Evolutionary conservation across 73 alveolate species (phyloP).

Genomic region (Uronychia setigera): DNA sequence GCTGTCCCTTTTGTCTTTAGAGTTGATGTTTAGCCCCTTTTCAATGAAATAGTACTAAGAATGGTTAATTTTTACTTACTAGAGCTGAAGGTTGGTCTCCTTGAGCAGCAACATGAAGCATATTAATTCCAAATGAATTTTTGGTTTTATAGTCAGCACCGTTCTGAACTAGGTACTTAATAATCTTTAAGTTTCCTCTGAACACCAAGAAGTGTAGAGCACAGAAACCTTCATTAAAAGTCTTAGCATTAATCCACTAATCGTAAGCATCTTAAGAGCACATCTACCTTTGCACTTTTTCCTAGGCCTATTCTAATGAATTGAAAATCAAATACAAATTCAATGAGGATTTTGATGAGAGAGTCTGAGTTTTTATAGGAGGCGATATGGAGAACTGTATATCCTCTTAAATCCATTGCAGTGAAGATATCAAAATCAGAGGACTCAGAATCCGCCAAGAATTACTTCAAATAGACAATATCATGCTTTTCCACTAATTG

Average conservation of each 20-base stretch:
- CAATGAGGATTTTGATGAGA: neutral
- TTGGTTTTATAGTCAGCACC: conserved; percentile 64
- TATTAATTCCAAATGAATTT: conserved; percentile 69
- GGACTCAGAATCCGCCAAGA: too few relatives aligned
- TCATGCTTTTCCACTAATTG: too few relatives aligned
- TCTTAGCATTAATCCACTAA: conserved; percentile 81
- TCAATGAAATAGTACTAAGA: conserved; percentile 59
- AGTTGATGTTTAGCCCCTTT: conserved; percentile 63
- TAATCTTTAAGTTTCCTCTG: conserved; percentile 78
- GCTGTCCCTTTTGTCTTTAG: conserved; percentile 69
- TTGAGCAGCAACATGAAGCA: conserved; percentile 93
- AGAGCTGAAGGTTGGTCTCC: conserved; percentile 89
- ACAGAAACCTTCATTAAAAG: conserved; percentile 87
- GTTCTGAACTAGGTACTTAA: conserved; percentile 50
- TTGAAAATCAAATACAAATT: neutral
- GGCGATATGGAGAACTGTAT: conserved; percentile 17
- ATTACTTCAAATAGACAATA: too few relatives aligned
- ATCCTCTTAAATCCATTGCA: neutral
- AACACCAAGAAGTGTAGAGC: conserved; percentile 95
- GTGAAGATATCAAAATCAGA: neutral
- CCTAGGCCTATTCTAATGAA: neutral
- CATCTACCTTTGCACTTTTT: conserved; percentile 16
- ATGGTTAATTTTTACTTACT: neutral
- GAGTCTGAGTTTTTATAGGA: conserved; percentile 7
- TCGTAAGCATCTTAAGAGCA: conserved; percentile 5